These are phyloP conservation scores for Nyssa sinensis DNA, from an alignment of 148 eudicot genomes.

Conservation along the genomic window DNA sequence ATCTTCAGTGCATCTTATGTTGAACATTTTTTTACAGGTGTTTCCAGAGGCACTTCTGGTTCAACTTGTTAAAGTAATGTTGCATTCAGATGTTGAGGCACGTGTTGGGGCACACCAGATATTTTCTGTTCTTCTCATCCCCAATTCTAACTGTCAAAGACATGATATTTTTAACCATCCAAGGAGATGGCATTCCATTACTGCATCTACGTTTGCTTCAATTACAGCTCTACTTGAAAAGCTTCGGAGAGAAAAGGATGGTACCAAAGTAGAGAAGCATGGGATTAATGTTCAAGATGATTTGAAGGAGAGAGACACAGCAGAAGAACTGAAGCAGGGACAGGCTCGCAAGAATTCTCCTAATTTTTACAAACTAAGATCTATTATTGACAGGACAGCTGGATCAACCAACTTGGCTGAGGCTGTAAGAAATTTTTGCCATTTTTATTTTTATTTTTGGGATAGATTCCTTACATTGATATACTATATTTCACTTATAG, in stretches of 20 bases:
- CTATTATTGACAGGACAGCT: slow-evolving; percentile 61
- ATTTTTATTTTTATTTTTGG: too few relatives aligned
- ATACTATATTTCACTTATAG: not conserved
- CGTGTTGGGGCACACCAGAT: slow-evolving; percentile 85
- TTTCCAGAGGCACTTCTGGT: slow-evolving; percentile 86
- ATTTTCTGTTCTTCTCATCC: slow-evolving; percentile 64
- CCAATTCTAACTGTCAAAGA: slow-evolving; percentile 43
- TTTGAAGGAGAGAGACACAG: slow-evolving; percentile 37
- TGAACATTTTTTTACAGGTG: slow-evolving; percentile 40
- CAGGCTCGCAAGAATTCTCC: slow-evolving; percentile 61
- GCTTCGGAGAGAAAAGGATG: slow-evolving; percentile 65
- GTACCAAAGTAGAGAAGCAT: slow-evolving; percentile 30
- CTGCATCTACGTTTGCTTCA: slow-evolving; percentile 65
- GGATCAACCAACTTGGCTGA: slow-evolving; percentile 53
- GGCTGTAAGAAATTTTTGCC: slow-evolving; percentile 30
- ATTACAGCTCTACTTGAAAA: slow-evolving; percentile 79
- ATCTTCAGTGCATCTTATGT: not conserved
- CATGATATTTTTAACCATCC: slow-evolving; percentile 39
- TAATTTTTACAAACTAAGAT: slow-evolving; percentile 57
- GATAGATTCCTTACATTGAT: not conserved
- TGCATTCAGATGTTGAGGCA: slow-evolving; percentile 79
- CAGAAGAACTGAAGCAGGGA: slow-evolving; percentile 59
- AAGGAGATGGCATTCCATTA: slow-evolving; percentile 54
- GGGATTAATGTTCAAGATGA: slow-evolving; percentile 46
- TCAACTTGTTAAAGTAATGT: slow-evolving; percentile 82